These are phyloP conservation scores for Radiomyces spectabilis DNA, from an alignment of 192 early-diverging fungal species.

Conservation along the genomic window DNA sequence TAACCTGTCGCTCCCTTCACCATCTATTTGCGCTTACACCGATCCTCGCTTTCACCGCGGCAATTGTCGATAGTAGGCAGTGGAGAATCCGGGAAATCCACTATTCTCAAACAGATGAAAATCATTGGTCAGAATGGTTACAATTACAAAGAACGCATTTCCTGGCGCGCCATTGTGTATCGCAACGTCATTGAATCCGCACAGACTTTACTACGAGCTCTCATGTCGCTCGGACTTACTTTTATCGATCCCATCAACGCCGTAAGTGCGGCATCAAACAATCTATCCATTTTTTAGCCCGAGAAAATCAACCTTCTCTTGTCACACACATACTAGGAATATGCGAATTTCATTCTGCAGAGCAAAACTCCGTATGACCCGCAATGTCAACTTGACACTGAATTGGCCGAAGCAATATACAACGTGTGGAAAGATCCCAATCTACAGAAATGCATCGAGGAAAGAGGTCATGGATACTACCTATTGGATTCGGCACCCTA, in stretches of 20 bases:
- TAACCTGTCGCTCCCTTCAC: background rate
- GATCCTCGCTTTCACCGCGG: constrained; percentile 1
- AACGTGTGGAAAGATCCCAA: constrained; percentile 66
- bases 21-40: background rate
- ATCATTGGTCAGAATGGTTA: constrained; percentile 93
- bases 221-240: constrained; percentile 54
- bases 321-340: background rate
- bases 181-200: constrained; percentile 84
- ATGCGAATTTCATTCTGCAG: background rate
- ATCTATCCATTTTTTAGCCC: too few species aligned
- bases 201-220: constrained; percentile 65
- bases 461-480: constrained; percentile 72
- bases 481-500: constrained; percentile 90
- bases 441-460: constrained; percentile 55
- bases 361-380: constrained; percentile 29
- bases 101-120: constrained; percentile 97
- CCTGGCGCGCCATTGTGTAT: constrained; percentile 74
- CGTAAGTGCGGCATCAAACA: constrained; percentile 28
- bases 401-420: constrained; percentile 66
- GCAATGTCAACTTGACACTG: constrained; percentile 43
- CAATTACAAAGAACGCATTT: constrained; percentile 66
- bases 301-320: too few species aligned
- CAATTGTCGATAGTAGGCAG: constrained; percentile 48
- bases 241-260: constrained; percentile 45
- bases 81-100: constrained; percentile 93